Conservation (phyloP, 345 rosid genomes). For the Bretschneidera sinensis region DNA sequence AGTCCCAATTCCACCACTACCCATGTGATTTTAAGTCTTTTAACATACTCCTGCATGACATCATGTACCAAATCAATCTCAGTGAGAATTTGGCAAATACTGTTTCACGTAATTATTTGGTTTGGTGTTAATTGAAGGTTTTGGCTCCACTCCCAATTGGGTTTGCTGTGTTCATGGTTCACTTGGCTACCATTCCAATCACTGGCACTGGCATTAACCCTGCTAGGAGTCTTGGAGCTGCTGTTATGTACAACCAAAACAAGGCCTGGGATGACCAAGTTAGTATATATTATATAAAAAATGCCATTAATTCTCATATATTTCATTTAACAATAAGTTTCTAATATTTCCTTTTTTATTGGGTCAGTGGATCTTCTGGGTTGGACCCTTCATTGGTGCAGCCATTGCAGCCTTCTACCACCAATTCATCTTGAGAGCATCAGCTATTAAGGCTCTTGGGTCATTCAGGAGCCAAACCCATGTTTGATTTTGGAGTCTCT, state of each 20-base stretch:
- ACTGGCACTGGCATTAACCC: constrained; percentile 92
- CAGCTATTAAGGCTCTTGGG: constrained; percentile 72
- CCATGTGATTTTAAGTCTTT: neutral
- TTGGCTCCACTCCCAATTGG: constrained; percentile 91
- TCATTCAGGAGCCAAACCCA: constrained; percentile 79
- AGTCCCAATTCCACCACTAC: neutral
- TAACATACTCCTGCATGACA: no score
- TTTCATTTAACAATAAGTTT: neutral
- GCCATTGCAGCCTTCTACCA: constrained; percentile 87
- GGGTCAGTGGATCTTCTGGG: constrained; percentile 91
- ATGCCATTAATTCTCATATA: neutral
- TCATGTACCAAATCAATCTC: neutral
- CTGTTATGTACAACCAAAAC: constrained; percentile 51
- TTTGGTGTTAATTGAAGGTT: constrained; percentile 31
- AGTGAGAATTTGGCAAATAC: no score
- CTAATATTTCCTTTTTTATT: neutral
- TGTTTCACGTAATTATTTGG: neutral
- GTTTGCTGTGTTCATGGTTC: constrained; percentile 90
- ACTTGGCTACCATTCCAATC: constrained; percentile 83
- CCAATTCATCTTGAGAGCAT: constrained; percentile 78
- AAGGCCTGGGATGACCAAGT: constrained; percentile 80
- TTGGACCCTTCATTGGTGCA: constrained; percentile 83
- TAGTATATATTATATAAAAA: constrained; percentile 9
- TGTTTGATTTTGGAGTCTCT: constrained; percentile 24
- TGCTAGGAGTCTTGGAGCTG: constrained; percentile 80